Evolutionary conservation across 2,329 filamentous ascomycete species (phyloP).

Genomic region (Penicillium palitans): DNA sequence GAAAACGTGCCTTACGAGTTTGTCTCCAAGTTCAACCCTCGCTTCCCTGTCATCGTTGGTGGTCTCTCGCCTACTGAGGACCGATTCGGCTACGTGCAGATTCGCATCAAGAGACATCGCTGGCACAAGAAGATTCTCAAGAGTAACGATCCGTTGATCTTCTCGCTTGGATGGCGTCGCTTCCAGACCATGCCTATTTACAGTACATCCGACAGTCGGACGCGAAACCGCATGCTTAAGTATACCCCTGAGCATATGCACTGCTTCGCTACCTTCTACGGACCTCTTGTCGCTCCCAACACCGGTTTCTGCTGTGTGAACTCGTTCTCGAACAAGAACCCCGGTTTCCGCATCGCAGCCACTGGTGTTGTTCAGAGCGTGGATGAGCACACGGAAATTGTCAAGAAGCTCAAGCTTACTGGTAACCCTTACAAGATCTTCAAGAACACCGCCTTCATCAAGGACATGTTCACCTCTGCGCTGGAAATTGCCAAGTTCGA

Average conservation of each 20-base stretch:
- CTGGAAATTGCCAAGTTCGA: constrained; percentile 98
- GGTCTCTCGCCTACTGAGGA: constrained; percentile 93
- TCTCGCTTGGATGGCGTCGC: constrained; percentile 92
- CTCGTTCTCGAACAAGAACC: constrained; percentile 77
- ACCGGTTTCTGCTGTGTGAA: constrained; percentile 95
- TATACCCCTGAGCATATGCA: constrained; percentile 99
- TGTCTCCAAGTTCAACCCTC: constrained; percentile 74
- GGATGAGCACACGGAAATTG: constrained; percentile 93
- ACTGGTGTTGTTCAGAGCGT: constrained; percentile 92
- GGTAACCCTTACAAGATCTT: constrained; percentile 95
- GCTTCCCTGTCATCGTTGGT: constrained; percentile 81
- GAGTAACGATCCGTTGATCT: constrained; percentile 95
- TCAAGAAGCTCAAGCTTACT: constrained; percentile 98
- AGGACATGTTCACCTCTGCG: constrained; percentile 92
- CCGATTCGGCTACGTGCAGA: constrained; percentile 90
- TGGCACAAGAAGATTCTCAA: constrained; percentile 99
- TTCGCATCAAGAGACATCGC: constrained; percentile 92
- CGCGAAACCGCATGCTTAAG: constrained; percentile 95
- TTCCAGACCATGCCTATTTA: constrained; percentile 94
- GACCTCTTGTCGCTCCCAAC: constrained; percentile 90
- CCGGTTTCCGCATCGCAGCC: constrained; percentile 90
- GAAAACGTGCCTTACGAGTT: constrained; percentile 91
- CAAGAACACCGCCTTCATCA: constrained; percentile 98
- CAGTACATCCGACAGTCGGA: constrained; percentile 90
- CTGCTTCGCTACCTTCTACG: constrained; percentile 94